Percentiles rank a stretch among this genome's conserved stretches.
Conservation (phyloP, 1,284 basidiomycete species). For the Heterobasidion irregulare region DNA sequence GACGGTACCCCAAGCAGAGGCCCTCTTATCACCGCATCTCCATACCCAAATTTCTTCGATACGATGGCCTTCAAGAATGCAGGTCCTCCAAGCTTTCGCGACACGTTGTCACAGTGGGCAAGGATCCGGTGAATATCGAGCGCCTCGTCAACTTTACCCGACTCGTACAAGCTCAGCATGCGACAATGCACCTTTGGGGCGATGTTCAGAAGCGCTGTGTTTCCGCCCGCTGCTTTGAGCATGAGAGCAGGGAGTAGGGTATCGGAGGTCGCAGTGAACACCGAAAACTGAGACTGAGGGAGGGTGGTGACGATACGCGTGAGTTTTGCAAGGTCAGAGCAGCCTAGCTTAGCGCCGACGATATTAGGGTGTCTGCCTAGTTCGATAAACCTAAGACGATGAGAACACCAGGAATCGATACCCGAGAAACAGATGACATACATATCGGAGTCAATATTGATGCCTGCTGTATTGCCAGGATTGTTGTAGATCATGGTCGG, state of each 20-base stretch:
- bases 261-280: constrained; percentile 59
- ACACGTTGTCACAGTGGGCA: too few relatives aligned
- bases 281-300: constrained; percentile 44
- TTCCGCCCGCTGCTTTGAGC: constrained; percentile 61
- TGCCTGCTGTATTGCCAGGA: constrained; percentile 73
- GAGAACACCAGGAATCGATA: too few relatives aligned
- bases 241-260: constrained; percentile 62
- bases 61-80: too few relatives aligned
- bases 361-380: constrained; percentile 81
- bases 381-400: constrained; percentile 33
- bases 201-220: constrained; percentile 72
- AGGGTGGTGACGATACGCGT: constrained; percentile 61
- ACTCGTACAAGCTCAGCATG: neutral
- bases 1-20: too few relatives aligned
- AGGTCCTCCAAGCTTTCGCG: too few relatives aligned
- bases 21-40: too few relatives aligned
- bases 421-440: too few relatives aligned
- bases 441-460: constrained; percentile 82
- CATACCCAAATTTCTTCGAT: too few relatives aligned
- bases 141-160: neutral
- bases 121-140: too few relatives aligned
- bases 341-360: constrained; percentile 84
- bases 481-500: constrained; percentile 92
- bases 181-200: constrained; percentile 47
- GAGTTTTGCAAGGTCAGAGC: constrained; percentile 79